Evolutionary conservation across 192 early-diverging fungal genomes (phyloP), one percentile per base, ranked within the genome.

Genomic region (Entophlyctis luteolus): DNA sequence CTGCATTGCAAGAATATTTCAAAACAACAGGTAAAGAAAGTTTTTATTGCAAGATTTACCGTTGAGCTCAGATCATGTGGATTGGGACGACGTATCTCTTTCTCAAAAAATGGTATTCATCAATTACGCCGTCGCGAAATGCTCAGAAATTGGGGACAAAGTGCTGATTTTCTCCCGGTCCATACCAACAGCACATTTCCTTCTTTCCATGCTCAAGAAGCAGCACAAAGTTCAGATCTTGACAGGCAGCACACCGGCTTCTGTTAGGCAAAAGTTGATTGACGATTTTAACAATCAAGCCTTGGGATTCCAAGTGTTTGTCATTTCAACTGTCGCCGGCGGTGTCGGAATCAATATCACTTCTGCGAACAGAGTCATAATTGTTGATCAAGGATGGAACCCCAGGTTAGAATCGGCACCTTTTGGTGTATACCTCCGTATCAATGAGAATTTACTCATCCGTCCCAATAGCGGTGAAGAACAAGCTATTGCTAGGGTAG

Each of bases 301-400:
- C 0, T 37, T 59, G 25, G 47, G 66, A 0, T 66, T 76, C 55
- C 34, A 73, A 12, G 73, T 83, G 25, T 83, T 91, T 33, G 70
- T 91, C 8, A 78, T 91, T 16, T 87, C 87, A 10, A 79, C 86
- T 2, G 74, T 73, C 18, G 74, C 55, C 0, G 81, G 75, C 8
- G 78, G 76, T 20, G 73, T 88, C 37, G 88, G 87, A 10, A 68
- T 89, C 18, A 93, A 91, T 58, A 63, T 91, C n/a, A 71, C 80
- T 2, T 77, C 80, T 0, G 91, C 91, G 14, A 93, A 78, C 59
- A 80, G 89, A 2, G 84, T 93, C 3, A 75, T 93, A 18, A 58
- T 93, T 14, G 76, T 86, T 59, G 91, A 91, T 62, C 70, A 84
- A 28, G 89, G 88, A 37, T 93, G 90, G 90, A 93, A 91, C 52